These are phyloP conservation scores for sweet orange (Citrus sinensis) DNA, from an alignment of 345 rosid species.

Conservation along the genomic window DNA sequence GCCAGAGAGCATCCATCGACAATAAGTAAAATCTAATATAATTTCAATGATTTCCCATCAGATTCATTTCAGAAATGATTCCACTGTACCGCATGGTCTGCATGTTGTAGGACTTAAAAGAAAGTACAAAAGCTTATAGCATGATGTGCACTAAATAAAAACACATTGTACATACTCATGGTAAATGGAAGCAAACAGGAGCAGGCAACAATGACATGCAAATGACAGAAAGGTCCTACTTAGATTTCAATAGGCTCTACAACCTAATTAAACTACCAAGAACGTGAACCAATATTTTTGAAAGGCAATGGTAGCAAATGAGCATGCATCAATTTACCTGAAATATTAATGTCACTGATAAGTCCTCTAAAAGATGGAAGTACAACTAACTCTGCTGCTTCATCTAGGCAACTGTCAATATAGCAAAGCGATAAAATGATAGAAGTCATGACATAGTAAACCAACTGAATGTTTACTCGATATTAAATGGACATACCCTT, in stretches of 20 bases:
- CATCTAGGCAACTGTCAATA: conserved; percentile 77
- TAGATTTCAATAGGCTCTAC: background rate
- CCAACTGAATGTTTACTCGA: conserved; percentile 2
- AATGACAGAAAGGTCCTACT: background rate
- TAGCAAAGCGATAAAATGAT: background rate
- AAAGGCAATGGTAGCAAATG: background rate
- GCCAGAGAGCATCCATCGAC: background rate
- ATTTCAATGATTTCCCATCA: background rate
- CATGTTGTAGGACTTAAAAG: background rate
- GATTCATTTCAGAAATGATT: background rate
- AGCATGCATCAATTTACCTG: conserved; percentile 41
- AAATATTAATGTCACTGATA: conserved; percentile 46
- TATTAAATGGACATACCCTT: conserved; percentile 40
- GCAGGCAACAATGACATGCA: background rate
- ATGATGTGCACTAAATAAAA: background rate
- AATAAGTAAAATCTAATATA: background rate
- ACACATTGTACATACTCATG: background rate
- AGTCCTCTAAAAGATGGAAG: conserved; percentile 63
- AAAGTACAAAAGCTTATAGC: background rate
- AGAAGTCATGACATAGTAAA: background rate
- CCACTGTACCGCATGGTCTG: background rate
- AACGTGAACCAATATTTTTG: background rate
- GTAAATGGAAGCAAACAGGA: background rate
- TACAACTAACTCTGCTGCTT: conserved; percentile 67
- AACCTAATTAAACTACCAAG: background rate